These are phyloP conservation scores for Cryptosporidium viatorum DNA, from an alignment of 169 alveolate genomes.

Conservation along the genomic window DNA sequence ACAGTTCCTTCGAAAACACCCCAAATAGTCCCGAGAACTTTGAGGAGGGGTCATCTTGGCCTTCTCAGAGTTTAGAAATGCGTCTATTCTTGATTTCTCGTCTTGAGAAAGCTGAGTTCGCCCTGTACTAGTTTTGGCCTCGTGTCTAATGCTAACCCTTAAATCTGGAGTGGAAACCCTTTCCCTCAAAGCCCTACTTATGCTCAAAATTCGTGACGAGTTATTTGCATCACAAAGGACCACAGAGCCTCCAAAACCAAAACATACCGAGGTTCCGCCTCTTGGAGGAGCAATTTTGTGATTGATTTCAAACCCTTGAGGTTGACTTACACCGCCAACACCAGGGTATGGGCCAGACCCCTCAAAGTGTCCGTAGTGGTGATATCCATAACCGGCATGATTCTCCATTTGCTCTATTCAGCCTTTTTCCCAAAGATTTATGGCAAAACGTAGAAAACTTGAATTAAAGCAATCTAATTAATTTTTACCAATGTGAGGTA, in stretches of 20 bases:
- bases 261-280: constrained; percentile 25
- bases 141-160: neutral
- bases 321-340: neutral
- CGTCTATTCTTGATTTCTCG: neutral
- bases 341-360: neutral
- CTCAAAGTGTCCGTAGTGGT: neutral
- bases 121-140: constrained; percentile 1
- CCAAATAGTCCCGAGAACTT: neutral
- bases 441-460: neutral
- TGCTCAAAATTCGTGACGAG: neutral
- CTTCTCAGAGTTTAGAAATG: neutral
- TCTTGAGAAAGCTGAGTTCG: neutral
- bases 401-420: neutral
- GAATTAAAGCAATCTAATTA: neutral
- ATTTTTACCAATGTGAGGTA: constrained; percentile 1
- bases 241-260: constrained; percentile 44
- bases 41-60: neutral
- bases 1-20: constrained; percentile 18
- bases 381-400: neutral
- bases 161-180: constrained; percentile 1
- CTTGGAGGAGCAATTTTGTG: constrained; percentile 23
- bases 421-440: neutral
- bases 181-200: neutral
- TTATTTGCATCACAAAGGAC: neutral
- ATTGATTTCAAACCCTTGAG: neutral